A percentile compares a stretch with the other conserved stretches of the same genome.
Evolutionary conservation across 306 rosid species (phyloP).

Genomic region (Citrullus amarus): DNA sequence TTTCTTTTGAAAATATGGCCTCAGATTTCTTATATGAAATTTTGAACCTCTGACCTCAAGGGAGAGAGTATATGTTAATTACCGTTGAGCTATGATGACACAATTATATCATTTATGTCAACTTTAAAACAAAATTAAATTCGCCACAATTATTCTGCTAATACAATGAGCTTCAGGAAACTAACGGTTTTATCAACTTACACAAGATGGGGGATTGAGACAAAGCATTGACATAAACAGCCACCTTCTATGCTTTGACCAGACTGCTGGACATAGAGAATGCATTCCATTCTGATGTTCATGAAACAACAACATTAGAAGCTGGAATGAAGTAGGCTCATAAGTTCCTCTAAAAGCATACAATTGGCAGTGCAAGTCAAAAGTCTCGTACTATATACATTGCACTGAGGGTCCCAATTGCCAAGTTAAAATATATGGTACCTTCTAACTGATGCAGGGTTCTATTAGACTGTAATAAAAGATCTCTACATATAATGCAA

Average conservation of each 20-base stretch:
- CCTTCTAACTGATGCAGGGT: neutral
- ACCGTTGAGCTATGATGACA: too few relatives aligned
- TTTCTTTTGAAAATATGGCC: neutral
- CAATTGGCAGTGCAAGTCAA: neutral
- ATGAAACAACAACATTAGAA: constrained; percentile 9
- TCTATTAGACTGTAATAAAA: neutral
- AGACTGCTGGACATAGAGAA: constrained; percentile 96
- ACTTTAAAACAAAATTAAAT: neutral
- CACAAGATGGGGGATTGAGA: constrained; percentile 86
- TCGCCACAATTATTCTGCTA: neutral
- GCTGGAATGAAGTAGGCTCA: neutral
- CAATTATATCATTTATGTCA: neutral
- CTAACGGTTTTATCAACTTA: constrained; percentile 39
- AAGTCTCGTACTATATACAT: neutral
- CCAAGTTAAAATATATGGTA: neutral
- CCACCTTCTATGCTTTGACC: constrained; percentile 99
- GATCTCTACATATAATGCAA: neutral
- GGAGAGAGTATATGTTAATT: neutral
- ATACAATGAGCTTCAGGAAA: neutral
- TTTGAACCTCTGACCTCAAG: neutral
- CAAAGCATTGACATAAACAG: constrained; percentile 91
- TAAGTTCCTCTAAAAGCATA: neutral
- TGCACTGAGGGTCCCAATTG: neutral
- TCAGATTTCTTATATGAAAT: too few relatives aligned
- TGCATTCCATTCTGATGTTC: constrained; percentile 77